Base-by-base conservation (phyloP, 352 stramenopile species). In the Phytophthora boehmeriae region DNA sequence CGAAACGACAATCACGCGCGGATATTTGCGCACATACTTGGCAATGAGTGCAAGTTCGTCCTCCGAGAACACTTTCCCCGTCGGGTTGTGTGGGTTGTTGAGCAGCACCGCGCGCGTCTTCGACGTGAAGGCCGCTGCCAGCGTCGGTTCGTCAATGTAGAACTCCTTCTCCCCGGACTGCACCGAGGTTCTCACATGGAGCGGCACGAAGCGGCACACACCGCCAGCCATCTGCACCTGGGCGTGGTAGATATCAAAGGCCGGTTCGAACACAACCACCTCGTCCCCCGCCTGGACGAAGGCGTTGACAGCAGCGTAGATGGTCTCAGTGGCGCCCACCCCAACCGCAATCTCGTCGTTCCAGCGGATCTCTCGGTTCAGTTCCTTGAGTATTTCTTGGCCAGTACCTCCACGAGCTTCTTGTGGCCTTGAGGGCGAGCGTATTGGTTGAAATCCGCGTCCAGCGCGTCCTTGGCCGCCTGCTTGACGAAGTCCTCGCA, bases 81-180 rank as follows among this genome's bases (percentile, higher is more conserved):
- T 99, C 10, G 97, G 97, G 75, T 99, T 99, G 86, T 99, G 97
- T 32, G 97, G 97, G 55, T 97, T 98, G 84, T 99, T 99, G 22
- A 99, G 78, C 23, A 99, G 78, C 46, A 99, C 86, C 0, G 95
- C 84, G 35, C 95, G 87, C n/a, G 97, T 99, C 63, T 92, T 90
- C 9, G 85, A 71, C 10, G 93, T 96, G 57, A 99, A 97, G 8
- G 84, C 84, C 4, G 65, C 71, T 20, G 96, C 80, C 28, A 98
- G 77, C 23, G 86, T 88, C 1, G 77, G 57, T 30, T 92, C 76
- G 60, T 99, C 93, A 19, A 99, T 71, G 35, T 89, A 76, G 36
- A 93, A 92, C 57, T 83, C 79, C 30, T 86, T 90, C 27, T 69
- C 68, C 11, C 73, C 75, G 0, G 67, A 66, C 8, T 49, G 48